phyloP scores from a whole-genome alignment of 2,329 filamentous ascomycete genomes.

The Cladosporium sp. region DNA sequence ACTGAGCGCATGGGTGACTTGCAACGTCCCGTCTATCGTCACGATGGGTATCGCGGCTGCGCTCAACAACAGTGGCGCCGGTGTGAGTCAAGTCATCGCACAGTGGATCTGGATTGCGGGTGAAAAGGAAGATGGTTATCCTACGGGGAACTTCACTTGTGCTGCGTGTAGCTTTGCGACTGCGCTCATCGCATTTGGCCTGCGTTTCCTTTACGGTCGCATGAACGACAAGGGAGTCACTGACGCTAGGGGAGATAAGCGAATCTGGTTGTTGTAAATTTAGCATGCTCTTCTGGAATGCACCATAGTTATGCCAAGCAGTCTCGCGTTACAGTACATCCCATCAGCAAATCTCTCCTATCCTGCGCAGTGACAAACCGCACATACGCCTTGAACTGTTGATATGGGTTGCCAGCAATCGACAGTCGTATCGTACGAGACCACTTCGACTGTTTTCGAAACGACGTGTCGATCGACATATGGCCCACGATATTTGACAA shows the following conservation, averaged over 20 bases:
- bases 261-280: conserved; percentile 29
- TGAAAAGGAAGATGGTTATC: conserved; percentile 37
- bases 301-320: background rate
- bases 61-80: conserved; percentile 41
- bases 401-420: background rate
- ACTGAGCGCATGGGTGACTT: conserved; percentile 43
- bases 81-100: conserved; percentile 42
- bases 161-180: conserved; percentile 41
- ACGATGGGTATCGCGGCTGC: conserved; percentile 43
- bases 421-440: background rate
- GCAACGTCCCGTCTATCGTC: conserved; percentile 40
- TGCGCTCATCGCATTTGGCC: conserved; percentile 27
- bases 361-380: background rate
- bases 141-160: conserved; percentile 44
- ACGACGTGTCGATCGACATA: background rate
- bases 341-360: background rate
- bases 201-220: conserved; percentile 34
- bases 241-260: conserved; percentile 29
- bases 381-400: background rate
- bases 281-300: background rate
- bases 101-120: conserved; percentile 43
- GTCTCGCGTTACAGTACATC: background rate
- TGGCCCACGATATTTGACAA: background rate
- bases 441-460: background rate
- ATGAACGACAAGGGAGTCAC: conserved; percentile 29